phyloP scores from a whole-genome alignment of 2,329 filamentous ascomycete species.

The Epichloe hybrida region DNA sequence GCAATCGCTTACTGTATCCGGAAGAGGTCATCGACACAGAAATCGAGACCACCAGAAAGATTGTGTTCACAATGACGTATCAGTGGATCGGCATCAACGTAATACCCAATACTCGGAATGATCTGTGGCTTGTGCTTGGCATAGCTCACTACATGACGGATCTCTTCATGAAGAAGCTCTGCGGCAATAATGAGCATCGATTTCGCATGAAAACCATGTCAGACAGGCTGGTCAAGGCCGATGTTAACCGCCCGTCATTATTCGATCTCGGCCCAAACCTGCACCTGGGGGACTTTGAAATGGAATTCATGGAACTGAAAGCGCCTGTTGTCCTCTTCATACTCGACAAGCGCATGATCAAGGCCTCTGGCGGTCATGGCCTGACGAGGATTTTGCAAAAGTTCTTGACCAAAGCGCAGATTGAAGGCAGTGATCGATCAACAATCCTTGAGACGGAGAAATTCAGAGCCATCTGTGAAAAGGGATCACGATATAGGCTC shows the following conservation, averaged over 20 bases:
- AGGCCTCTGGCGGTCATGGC: conserved; percentile 68
- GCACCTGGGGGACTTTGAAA: conserved; percentile 69
- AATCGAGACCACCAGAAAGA: conserved; percentile 62
- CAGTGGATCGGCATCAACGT: conserved; percentile 95
- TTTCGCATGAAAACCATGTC: conserved; percentile 78
- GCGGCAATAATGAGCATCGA: conserved; percentile 88
- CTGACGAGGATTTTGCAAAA: conserved; percentile 76
- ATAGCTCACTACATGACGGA: conserved; percentile 93
- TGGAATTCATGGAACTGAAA: conserved; percentile 84
- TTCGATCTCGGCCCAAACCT: conserved; percentile 66
- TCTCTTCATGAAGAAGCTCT: conserved; percentile 77
- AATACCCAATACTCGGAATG: conserved; percentile 64
- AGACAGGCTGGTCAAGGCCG: conserved; percentile 68
- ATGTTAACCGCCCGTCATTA: conserved; percentile 70
- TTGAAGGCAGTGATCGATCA: conserved; percentile 43
- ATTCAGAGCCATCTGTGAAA: conserved; percentile 77
- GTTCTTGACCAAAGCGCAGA: conserved; percentile 75
- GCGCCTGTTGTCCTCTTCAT: conserved; percentile 86
- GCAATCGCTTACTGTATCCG: conserved; percentile 71
- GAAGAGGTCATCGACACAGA: conserved; percentile 76
- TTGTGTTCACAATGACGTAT: conserved; percentile 73
- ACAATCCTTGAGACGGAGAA: conserved; percentile 60
- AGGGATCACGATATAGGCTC: conserved; percentile 71
- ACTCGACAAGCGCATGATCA: conserved; percentile 78
- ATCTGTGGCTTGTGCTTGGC: conserved; percentile 82